phyloP scores from a whole-genome alignment of 805 yeast genomes.

The Wickerhamiella nectarea region DNA sequence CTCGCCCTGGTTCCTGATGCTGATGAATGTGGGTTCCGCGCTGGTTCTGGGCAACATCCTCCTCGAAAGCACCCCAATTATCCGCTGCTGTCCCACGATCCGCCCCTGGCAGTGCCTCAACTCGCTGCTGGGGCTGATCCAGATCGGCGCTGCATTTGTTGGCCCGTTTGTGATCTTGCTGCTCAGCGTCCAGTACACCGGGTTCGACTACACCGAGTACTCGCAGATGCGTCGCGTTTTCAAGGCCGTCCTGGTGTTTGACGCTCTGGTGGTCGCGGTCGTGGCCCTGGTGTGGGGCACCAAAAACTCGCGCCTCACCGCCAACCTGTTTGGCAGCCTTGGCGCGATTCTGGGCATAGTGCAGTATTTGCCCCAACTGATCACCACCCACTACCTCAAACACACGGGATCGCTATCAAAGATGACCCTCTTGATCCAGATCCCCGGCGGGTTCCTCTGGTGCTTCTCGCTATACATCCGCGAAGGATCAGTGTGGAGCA shows the following conservation, averaged over 20 bases:
- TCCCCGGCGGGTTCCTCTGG: slow-evolving; percentile 82
- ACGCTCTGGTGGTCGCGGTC: slow-evolving; percentile 14
- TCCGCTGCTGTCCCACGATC: slow-evolving; percentile 32
- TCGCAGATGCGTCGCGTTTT: slow-evolving; percentile 27
- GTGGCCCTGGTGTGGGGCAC: slow-evolving; percentile 6
- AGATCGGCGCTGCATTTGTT: slow-evolving; percentile 16
- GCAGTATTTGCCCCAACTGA: slow-evolving; percentile 70
- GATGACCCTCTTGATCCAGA: slow-evolving; percentile 71
- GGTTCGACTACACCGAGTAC: slow-evolving; percentile 12
- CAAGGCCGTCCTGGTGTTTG: slow-evolving; percentile 13
- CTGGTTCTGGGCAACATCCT: slow-evolving; percentile 53
- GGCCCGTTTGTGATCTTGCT: slow-evolving; percentile 19
- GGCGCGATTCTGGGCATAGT: slow-evolving; percentile 50
- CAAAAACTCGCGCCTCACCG: not conserved
- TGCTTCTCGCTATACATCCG: slow-evolving; percentile 55
- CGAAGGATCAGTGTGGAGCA: slow-evolving; percentile 72
- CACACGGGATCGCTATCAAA: slow-evolving; percentile 72
- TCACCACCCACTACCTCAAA: slow-evolving; percentile 52
- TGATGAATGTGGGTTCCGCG: slow-evolving; percentile 56
- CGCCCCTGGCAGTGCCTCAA: slow-evolving; percentile 17
- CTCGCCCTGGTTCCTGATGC: slow-evolving; percentile 53
- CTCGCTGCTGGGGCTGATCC: slow-evolving; percentile 21
- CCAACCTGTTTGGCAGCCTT: slow-evolving; percentile 40
- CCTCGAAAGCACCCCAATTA: slow-evolving; percentile 44
- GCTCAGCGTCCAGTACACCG: slow-evolving; percentile 20